Base-by-base conservation (phyloP, 2,329 filamentous ascomycete species). In the Elsinoe fawcettii region DNA sequence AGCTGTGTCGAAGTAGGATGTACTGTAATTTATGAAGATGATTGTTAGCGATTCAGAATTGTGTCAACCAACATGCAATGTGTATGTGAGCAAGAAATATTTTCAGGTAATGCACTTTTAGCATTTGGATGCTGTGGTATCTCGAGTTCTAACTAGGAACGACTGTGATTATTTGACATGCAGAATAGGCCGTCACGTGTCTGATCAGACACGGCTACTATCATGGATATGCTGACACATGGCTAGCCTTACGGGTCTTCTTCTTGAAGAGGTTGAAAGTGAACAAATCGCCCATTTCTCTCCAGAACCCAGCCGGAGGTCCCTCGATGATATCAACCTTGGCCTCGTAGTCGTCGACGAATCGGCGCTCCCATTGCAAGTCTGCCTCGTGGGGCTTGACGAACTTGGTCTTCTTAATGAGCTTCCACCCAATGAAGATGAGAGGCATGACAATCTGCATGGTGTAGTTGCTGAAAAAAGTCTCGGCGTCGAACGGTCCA, bases 331-430 rank as follows among this genome's bases (percentile, higher is more conserved):
- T 70, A 4, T 68, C 73, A 9, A 25, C 41, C 41, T 46, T 20
- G 16, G 49, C 49, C 66, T 82, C 79, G 61, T 83, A 83, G 0
- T 74, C 74, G 59, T 85, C 82, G 56, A 84, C 79, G 16, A 74
- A 63, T n/a, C 80, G 81, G 16, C 76, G 73, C 64, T 85, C 76
- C 81, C 81, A 80, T 39, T 81, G 71, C 18, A 86, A 72, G 64
- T 85, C 82, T 2, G 77, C 75, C 65, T 86, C 78, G 4, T 73
- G 66, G 0, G 83, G 72, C 2, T 71, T 70, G 20, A 83, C 72
- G 55, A 80, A 72, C 60, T 75, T 76, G 1, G 83, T 86, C 58
- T 73, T 74, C 71, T 84, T 80, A 66, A 82, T 18, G 0, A 86
- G 2, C 70, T 87, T 87, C 82, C 83, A 87, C 58, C 63, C 58